Base-by-base conservation (phyloP, 495 filamentous ascomycete genomes). In the Tuber indicum region DNA sequence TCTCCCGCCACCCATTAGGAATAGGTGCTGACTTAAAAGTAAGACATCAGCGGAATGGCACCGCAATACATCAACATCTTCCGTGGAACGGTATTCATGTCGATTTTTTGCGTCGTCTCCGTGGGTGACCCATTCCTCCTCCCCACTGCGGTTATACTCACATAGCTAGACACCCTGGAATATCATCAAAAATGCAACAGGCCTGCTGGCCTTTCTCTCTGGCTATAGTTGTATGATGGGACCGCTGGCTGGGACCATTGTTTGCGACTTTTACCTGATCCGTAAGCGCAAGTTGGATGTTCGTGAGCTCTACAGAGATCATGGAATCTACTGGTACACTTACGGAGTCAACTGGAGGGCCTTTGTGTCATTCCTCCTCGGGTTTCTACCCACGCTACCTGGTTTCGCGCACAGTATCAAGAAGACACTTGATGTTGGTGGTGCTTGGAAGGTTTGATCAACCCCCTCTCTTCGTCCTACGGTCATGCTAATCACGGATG, bases 171-270 rank as follows among this genome's bases (percentile, higher is more conserved):
- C 85, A 52, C 87, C 86, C 10, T 88, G 87, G 87, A 87, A 87
- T 71, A 88, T 88, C 74, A 84, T 88, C 79, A 84, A 84, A 72
- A 85, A 84, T 49, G 86, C 87, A 12, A 78, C 84, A 8, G 82
- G 83, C 3, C 85, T 88, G 43, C 83, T 86, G 10, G 80, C 85
- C 3, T 87, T 89, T 78, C 77, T 88, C 19, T 84, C 84, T 32
- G 86, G 86, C 3, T 88, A 87, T 75, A 83, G 82, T 12, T 84
- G 86, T 74, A 85, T 88, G 77, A 85, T 89, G 72, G 86, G 85
- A 9, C 85, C 87, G 7, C 80, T 88, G 14, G 85, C 86, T 16
- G 87, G 86, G 2, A 84, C 86, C 4, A 85, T 88, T 77, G 81
- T 88, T 14, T 83, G 81, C 52, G 87, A 88, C 77, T 89, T 85